These are phyloP conservation scores for Auriscalpium orientale DNA, from an alignment of 768 basidiomycete genomes.

Conservation along the genomic window DNA sequence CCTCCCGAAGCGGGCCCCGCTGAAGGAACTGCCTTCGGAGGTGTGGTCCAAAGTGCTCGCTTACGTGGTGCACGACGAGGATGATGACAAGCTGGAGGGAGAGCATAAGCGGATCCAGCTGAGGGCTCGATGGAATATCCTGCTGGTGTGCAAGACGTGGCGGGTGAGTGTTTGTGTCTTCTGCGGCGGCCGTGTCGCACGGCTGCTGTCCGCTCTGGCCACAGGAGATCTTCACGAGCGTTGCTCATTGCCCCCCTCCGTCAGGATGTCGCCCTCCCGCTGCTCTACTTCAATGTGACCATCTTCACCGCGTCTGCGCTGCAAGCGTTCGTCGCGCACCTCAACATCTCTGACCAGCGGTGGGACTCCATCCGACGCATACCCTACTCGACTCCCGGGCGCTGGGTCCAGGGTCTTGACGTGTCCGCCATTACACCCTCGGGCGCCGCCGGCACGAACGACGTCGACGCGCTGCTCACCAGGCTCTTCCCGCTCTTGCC, in stretches of 20 bases:
- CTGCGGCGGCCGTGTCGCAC: no score
- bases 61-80: conserved; percentile 21
- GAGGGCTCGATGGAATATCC: conserved; percentile 16
- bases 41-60: conserved; percentile 62
- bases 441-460: conserved; percentile 37
- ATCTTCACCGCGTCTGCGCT: conserved; percentile 39
- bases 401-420: conserved; percentile 78
- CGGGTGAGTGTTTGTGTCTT: conserved; percentile 7
- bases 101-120: conserved; percentile 2
- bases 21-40: conserved; percentile 57
- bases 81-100: neutral
- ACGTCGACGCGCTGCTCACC: conserved; percentile 56
- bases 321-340: conserved; percentile 47
- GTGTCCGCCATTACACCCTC: conserved; percentile 43
- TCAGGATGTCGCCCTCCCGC: conserved; percentile 59
- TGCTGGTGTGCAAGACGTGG: conserved; percentile 14
- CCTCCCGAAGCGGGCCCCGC: conserved; percentile 44
- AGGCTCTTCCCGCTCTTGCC: conserved; percentile 50
- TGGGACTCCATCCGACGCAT: conserved; percentile 89
- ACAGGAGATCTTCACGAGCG: neutral
- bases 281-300: conserved; percentile 52
- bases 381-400: conserved; percentile 79
- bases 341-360: conserved; percentile 58
- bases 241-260: neutral
- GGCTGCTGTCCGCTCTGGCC: neutral